Percentiles rank a stretch among this genome's conserved stretches.
Conservation (phyloP, 2,329 filamentous ascomycete species). For the Colletotrichum sp. region DNA sequence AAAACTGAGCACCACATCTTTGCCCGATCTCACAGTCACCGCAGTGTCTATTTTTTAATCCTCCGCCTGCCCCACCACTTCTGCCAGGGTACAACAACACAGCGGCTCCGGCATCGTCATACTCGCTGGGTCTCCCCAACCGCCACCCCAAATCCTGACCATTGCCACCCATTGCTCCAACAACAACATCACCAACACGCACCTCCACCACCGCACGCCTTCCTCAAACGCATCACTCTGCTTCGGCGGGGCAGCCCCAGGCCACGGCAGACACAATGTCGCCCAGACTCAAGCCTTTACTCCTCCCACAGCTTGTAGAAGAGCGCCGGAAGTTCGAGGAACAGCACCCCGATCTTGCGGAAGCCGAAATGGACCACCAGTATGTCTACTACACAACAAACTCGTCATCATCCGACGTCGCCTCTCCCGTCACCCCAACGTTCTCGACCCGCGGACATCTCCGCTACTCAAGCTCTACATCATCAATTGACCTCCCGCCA, state of each 20-base stretch:
- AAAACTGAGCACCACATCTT: not conserved
- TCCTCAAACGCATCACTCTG: not conserved
- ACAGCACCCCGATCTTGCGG: constrained; percentile 26
- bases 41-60: not conserved
- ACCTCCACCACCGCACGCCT: not conserved
- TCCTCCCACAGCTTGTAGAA: constrained; percentile 59
- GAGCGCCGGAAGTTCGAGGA: constrained; percentile 49
- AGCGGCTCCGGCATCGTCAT: not conserved
- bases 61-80: not conserved
- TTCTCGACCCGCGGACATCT: constrained; percentile 69
- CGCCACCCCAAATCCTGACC: not conserved
- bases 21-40: not conserved
- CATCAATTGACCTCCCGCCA: constrained; percentile 72
- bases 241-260: not conserved
- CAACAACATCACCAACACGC: not conserved
- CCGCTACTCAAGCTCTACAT: constrained; percentile 75
- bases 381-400: constrained; percentile 52
- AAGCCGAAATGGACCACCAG: constrained; percentile 37
- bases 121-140: not conserved
- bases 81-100: not conserved
- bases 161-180: not conserved
- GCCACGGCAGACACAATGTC: constrained; percentile 39
- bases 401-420: constrained; percentile 69
- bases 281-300: constrained; percentile 55
- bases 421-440: constrained; percentile 74